Conservation (phyloP, 352 stramenopile genomes). For the Globisporangium viniferum region DNA sequence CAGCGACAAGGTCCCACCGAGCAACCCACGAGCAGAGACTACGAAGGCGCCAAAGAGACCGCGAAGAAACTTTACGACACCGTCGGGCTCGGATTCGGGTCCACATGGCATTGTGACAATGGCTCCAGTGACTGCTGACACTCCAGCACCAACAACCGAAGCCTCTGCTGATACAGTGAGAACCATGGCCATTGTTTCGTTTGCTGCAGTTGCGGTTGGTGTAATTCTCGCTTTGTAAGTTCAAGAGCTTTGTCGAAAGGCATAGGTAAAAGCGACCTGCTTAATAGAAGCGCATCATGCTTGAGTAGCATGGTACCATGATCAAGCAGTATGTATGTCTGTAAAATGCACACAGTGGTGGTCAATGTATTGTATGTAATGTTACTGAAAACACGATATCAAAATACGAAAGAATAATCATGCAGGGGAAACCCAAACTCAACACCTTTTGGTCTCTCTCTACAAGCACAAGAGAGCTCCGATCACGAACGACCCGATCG, state of each 20-base stretch:
- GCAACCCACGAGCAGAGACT: background rate
- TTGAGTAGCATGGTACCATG: background rate
- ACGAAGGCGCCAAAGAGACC: background rate
- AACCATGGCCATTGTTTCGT: too few relatives aligned
- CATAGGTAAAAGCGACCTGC: background rate
- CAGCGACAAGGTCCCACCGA: background rate
- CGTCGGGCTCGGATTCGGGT: background rate
- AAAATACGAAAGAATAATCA: conserved; percentile 2
- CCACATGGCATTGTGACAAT: background rate
- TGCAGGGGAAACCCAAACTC: background rate
- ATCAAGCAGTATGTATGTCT: background rate
- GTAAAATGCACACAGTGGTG: background rate
- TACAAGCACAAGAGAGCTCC: conserved; percentile 5
- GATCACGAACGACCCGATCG: background rate
- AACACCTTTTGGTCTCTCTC: background rate
- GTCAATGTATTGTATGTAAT: background rate
- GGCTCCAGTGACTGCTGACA: background rate
- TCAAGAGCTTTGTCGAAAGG: background rate
- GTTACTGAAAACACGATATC: background rate
- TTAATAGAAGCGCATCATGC: background rate
- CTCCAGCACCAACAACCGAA: background rate
- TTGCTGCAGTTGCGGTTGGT: background rate
- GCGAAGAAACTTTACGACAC: background rate
- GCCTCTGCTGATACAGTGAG: background rate
- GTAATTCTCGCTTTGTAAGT: background rate